Conservation (phyloP, 75 land plant species). For the Chamaecyparis obtusa region DNA sequence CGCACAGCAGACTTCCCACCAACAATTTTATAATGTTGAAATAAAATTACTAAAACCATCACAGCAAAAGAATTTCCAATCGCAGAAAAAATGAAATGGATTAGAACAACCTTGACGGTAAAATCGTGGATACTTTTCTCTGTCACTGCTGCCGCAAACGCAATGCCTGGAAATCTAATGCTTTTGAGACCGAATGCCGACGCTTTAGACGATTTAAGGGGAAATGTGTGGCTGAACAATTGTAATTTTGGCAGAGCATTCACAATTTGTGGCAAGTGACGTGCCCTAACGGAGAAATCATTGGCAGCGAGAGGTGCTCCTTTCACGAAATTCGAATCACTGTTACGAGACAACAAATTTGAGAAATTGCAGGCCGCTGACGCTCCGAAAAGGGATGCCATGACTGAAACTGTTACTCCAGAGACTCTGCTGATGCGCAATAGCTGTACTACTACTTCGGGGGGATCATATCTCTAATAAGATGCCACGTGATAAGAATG, state of each 20-base stretch:
- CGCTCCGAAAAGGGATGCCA: not conserved
- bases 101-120: constrained; percentile 44
- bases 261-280: constrained; percentile 7
- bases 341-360: not conserved
- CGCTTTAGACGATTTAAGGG: constrained; percentile 16
- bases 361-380: not conserved
- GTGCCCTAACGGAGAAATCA: not conserved
- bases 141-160: constrained; percentile 45
- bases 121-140: constrained; percentile 62
- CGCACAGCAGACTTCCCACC: too few relatives aligned
- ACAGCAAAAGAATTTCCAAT: not conserved
- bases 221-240: constrained; percentile 14
- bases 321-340: too few relatives aligned
- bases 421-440: not conserved
- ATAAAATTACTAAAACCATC: not conserved
- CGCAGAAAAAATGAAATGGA: not conserved
- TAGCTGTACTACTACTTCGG: too few relatives aligned
- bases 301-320: not conserved
- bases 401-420: not conserved
- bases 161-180: constrained; percentile 20
- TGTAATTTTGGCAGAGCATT: constrained; percentile 27
- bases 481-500: not conserved
- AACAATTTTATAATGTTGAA: not conserved
- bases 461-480: not conserved
- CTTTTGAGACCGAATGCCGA: constrained; percentile 7